Evolutionary conservation across 2,329 filamentous ascomycete genomes (phyloP), one percentile per base, ranked within the genome.

Genomic region (Aspergillus latus): DNA sequence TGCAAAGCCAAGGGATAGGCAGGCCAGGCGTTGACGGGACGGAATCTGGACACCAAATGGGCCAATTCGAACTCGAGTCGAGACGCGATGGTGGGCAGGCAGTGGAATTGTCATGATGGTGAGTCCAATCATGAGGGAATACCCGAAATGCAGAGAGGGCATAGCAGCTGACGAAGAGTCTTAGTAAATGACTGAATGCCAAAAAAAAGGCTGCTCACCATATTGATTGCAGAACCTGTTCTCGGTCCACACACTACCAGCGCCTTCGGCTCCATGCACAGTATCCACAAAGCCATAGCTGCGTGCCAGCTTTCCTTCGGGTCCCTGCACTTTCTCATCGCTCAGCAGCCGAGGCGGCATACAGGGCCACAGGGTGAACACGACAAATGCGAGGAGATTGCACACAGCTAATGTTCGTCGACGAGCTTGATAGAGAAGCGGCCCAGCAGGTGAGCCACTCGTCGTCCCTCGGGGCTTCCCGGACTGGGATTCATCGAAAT

Each of bases 151-250:
- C 13, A 90, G 78, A 0, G 85, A 88, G 1, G 88, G 88, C 88
- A 90, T 90, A 6, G 88, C 88, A 53, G 85, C 84, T 85, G 48
- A 15, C 58, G 49, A 13, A 32, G 11, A 13, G 28, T 16, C 21
- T 53, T 13, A 44, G 52, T 51, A 37, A 13, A 11, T 4, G n/a
- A 34, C 15, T 16, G 26, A 21, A 7, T 28, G 26, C 6, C 5
- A 36, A 6, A 4, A 36, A 30, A 28, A 44, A 26, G 44, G 6
- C 30, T 13, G 4, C 79, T 73, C 66, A 80, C 85, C 87, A 70
- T 89, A 89, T 72, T 90, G 87, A 68, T 90, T 90, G 72, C 86
- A 89, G 71, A 89, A 90, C 59, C 79, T 82, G 72, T 89, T 89
- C 48, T 85, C 82, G 0, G 86, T 89, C 86, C 86, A 89, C 0